Base-by-base conservation (phyloP, 148 eudicot genomes). In the Rhododendron williamsianum region DNA sequence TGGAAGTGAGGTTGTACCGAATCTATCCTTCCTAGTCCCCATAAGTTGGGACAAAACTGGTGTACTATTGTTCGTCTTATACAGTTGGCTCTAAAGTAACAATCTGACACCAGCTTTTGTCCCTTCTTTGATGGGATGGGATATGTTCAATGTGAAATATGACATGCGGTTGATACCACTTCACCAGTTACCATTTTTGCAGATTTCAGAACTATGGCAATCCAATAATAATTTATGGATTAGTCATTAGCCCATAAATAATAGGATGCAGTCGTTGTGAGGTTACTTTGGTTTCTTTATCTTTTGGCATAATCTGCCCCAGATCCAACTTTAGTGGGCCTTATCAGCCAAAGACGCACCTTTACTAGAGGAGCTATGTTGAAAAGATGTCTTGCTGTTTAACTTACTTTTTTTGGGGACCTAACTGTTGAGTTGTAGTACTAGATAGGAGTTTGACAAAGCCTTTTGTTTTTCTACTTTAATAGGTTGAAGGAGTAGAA, bases 401-500 rank as follows among this genome's bases (percentile, higher is more conserved):
- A 25, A 25, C 35, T 25, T 25, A 67, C 25, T 21, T 67, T 25
- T 23, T 45, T 67, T 67, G 10, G 27, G 73, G 15, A 11, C 35
- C 35, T 25, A 27, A 10, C 13, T 67, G 11, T 67, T n/a, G 35
- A 9, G 73, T 67, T 27, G 35, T 65, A 65, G 72, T 25, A 67
- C 73, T 0, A 30, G 63, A 33, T 49, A 18, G 33, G 30, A 81
- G 46, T 27, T 72, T 10, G 27, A 35, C 36, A 4, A 71, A 65
- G 27, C 63, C 60, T 76, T 65, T 21, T 76, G 69, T 9, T 82
- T 80, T 4, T 5, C 46, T 83, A 78, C 19, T 11, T 56, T 87
- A 96, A 71, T 71, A 71, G 99, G 99, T 94, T 72, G 92, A 87
- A 86, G 98, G 99, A 54, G 89, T 96, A n/a, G 94, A 92, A 90